phyloP scores from a whole-genome alignment of 139 green algal genomes.

The Deuterostichococcus epilithicus region DNA sequence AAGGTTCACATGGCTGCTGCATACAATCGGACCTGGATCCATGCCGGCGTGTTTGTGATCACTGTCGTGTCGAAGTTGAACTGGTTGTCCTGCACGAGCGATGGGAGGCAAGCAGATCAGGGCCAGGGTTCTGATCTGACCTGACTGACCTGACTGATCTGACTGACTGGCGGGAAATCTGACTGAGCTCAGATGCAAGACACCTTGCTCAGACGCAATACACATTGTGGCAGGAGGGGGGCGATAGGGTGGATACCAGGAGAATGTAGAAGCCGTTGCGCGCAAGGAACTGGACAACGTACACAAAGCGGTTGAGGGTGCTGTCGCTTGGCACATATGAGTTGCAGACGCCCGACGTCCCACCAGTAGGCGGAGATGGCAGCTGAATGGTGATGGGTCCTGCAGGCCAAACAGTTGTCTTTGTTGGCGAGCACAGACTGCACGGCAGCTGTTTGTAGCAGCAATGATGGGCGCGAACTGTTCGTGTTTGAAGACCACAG shows the following conservation, averaged over 20 bases:
- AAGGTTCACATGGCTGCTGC: no score
- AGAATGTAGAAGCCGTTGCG: slow-evolving; percentile 53
- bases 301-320: slow-evolving; percentile 40
- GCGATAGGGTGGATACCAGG: slow-evolving; percentile 38
- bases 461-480: background rate
- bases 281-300: slow-evolving; percentile 43
- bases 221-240: no score
- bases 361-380: background rate
- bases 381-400: background rate
- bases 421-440: no score
- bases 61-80: slow-evolving; percentile 5
- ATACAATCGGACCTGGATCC: background rate
- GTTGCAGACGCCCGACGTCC: slow-evolving; percentile 13
- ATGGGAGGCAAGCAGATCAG: no score
- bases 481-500: no score
- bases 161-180: no score
- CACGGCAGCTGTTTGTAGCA: no score
- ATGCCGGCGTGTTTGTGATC: background rate
- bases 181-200: no score
- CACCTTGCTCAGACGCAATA: no score
- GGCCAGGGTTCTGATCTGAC: no score
- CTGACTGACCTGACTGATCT: no score
- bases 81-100: slow-evolving; percentile 32
- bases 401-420: no score
- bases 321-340: slow-evolving; percentile 26